These are phyloP conservation scores for Volutella citrinella DNA, from an alignment of 2,329 filamentous ascomycete genomes.

Conservation along the genomic window DNA sequence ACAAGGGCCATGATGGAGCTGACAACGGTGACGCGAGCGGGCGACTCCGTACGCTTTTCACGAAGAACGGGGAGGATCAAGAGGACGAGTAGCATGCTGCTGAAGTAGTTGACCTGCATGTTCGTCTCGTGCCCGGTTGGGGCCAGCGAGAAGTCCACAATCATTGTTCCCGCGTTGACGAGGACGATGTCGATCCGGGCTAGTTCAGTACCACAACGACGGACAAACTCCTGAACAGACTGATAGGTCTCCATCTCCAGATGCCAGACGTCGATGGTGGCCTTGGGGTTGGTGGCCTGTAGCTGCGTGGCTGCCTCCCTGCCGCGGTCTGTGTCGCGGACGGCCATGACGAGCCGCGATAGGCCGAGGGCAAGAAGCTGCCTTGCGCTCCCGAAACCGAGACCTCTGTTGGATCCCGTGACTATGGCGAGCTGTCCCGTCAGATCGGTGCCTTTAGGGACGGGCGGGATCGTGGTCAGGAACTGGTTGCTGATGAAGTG, in stretches of 20 bases:
- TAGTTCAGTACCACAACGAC: constrained; percentile 12
- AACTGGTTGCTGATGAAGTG: constrained; percentile 22
- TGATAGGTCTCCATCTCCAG: constrained; percentile 25
- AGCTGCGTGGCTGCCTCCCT: constrained; percentile 12
- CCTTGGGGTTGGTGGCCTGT: neutral
- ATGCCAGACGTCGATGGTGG: constrained; percentile 22
- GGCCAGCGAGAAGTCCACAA: constrained; percentile 13
- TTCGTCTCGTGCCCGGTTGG: constrained; percentile 27
- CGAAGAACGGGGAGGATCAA: constrained; percentile 24
- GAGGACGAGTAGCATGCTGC: constrained; percentile 26
- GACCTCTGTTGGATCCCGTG: constrained; percentile 24
- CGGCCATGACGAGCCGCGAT: constrained; percentile 14
- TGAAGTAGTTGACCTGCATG: constrained; percentile 32
- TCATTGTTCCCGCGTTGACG: constrained; percentile 31
- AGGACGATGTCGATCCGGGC: constrained; percentile 24
- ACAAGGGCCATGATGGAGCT: constrained; percentile 26
- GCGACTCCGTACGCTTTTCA: constrained; percentile 5
- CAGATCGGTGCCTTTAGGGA: constrained; percentile 11
- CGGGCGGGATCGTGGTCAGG: constrained; percentile 19
- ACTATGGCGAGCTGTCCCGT: constrained; percentile 17
- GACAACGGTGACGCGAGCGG: constrained; percentile 26
- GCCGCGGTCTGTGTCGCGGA: constrained; percentile 14
- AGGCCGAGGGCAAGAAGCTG: constrained; percentile 20
- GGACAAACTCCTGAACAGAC: constrained; percentile 18
- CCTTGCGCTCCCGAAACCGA: constrained; percentile 21